phyloP scores from a whole-genome alignment of 805 yeast genomes.

The Nakazawaea wyomingensis region DNA sequence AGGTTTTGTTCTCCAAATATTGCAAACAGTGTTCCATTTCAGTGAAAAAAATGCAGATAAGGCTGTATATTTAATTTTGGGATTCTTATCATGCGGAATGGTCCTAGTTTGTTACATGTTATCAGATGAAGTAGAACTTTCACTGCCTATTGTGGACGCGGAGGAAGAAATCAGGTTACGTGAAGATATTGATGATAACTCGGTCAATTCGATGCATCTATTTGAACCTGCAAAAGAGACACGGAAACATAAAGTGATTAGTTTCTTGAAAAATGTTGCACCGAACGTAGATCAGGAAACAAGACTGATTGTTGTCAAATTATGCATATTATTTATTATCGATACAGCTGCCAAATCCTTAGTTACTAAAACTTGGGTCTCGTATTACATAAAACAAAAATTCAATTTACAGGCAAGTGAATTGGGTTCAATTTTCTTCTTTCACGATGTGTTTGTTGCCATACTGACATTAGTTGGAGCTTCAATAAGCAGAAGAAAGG shows the following conservation, averaged over 20 bases:
- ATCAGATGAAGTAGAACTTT: slow-evolving; percentile 9
- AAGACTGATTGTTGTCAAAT: slow-evolving; percentile 25
- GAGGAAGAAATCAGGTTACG: slow-evolving; percentile 2
- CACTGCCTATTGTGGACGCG: not conserved
- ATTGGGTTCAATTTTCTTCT: slow-evolving; percentile 36
- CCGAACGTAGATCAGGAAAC: slow-evolving; percentile 18
- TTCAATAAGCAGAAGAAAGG: slow-evolving; percentile 35
- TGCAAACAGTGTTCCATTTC: slow-evolving; percentile 18
- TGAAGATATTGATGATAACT: slow-evolving; percentile 8
- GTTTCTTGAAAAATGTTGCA: slow-evolving; percentile 9
- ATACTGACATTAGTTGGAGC: slow-evolving; percentile 38
- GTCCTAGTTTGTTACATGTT: slow-evolving; percentile 21
- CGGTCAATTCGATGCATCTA: not conserved
- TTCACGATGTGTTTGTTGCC: slow-evolving; percentile 33
- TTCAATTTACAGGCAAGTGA: slow-evolving; percentile 29
- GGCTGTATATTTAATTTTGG: slow-evolving; percentile 23
- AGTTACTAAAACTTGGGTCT: slow-evolving; percentile 41
- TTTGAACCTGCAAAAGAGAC: not conserved
- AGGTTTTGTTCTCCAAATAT: slow-evolving; percentile 28
- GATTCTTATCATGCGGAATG: slow-evolving; percentile 17
- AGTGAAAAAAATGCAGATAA: slow-evolving; percentile 25
- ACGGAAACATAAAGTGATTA: not conserved
- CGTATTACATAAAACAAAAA: slow-evolving; percentile 34
- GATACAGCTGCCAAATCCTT: slow-evolving; percentile 41
- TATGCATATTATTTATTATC: slow-evolving; percentile 33